Conservation (phyloP, 352 stramenopile genomes). For the Globisporangium mamillatum region DNA sequence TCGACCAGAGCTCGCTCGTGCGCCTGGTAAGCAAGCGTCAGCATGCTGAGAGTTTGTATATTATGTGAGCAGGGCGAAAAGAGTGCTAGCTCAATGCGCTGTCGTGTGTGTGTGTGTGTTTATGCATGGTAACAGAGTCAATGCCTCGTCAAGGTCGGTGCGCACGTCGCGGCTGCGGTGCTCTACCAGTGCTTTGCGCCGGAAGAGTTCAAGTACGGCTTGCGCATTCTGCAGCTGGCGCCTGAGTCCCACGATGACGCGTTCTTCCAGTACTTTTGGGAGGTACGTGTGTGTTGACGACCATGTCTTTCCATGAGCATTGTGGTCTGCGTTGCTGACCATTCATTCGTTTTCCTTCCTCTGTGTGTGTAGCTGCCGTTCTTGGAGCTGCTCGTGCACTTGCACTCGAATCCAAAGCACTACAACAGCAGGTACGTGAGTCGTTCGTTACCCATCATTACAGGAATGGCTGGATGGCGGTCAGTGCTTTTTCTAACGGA, state of each 20-base stretch:
- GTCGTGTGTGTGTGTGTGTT: not conserved
- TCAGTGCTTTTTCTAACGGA: slow-evolving; percentile 11
- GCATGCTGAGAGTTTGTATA: too few species aligned
- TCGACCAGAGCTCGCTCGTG: slow-evolving; percentile 83
- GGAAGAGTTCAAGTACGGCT: slow-evolving; percentile 79
- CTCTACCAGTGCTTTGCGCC: slow-evolving; percentile 80
- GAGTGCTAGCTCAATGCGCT: not conserved
- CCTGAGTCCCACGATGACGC: slow-evolving; percentile 65
- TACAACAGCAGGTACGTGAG: slow-evolving; percentile 57
- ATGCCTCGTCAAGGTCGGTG: slow-evolving; percentile 80
- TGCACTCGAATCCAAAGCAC: slow-evolving; percentile 72
- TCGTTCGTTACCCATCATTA: not conserved
- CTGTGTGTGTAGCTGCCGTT: slow-evolving; percentile 50
- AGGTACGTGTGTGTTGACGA: slow-evolving; percentile 34
- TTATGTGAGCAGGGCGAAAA: not conserved
- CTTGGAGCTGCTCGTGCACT: slow-evolving; percentile 76
- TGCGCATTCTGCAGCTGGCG: slow-evolving; percentile 72
- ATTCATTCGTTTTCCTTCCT: not conserved
- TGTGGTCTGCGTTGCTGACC: not conserved
- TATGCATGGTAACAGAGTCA: slow-evolving; percentile 44
- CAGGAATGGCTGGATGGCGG: not conserved
- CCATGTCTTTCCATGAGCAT: not conserved
- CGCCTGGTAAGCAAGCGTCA: slow-evolving; percentile 40
- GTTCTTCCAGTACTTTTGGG: slow-evolving; percentile 88
- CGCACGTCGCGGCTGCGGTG: slow-evolving; percentile 76